Conservation (phyloP, 2,329 filamentous ascomycete species). For the Fusarium zealandicum region DNA sequence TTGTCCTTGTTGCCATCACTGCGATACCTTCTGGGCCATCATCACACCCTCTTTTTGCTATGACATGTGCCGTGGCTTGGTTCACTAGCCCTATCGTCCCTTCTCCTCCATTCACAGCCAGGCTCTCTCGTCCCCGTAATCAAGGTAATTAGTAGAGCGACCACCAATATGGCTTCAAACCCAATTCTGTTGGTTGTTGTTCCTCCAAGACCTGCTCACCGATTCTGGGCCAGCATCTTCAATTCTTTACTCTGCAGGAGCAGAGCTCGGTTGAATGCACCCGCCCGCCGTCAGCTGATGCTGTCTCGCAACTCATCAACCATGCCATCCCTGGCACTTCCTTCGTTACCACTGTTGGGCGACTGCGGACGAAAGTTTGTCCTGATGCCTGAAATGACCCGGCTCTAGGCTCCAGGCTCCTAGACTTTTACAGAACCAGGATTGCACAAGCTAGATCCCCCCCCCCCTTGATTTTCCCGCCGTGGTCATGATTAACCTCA, state of each 20-base stretch:
- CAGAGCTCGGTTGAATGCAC: not conserved
- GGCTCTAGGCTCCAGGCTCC: not conserved
- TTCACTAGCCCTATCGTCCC: not conserved
- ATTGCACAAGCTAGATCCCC: conserved; percentile 4
- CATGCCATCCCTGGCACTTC: conserved; percentile 14
- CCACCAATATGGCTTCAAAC: not conserved
- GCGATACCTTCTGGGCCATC: not conserved
- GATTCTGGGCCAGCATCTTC: not conserved
- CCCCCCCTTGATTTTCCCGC: not conserved
- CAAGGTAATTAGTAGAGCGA: conserved; percentile 20
- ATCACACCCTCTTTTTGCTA: conserved; percentile 1
- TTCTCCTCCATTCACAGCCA: not conserved
- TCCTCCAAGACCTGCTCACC: not conserved
- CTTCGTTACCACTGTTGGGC: not conserved
- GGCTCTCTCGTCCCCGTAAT: not conserved
- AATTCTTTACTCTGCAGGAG: not conserved
- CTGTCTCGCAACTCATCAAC: conserved; percentile 10
- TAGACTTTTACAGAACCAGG: conserved; percentile 4
- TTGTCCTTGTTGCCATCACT: not conserved
- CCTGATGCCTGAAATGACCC: not conserved
- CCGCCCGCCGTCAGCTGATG: not conserved
- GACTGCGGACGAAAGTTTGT: conserved; percentile 5
- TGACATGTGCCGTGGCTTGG: not conserved
- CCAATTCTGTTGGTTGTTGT: conserved; percentile 2
- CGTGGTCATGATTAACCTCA: not conserved